Percentiles rank a stretch among this genome's conserved stretches.
These are phyloP conservation scores for Plectosphaerella sp. DNA, from an alignment of 2,329 filamentous ascomycete genomes.

Conservation along the genomic window DNA sequence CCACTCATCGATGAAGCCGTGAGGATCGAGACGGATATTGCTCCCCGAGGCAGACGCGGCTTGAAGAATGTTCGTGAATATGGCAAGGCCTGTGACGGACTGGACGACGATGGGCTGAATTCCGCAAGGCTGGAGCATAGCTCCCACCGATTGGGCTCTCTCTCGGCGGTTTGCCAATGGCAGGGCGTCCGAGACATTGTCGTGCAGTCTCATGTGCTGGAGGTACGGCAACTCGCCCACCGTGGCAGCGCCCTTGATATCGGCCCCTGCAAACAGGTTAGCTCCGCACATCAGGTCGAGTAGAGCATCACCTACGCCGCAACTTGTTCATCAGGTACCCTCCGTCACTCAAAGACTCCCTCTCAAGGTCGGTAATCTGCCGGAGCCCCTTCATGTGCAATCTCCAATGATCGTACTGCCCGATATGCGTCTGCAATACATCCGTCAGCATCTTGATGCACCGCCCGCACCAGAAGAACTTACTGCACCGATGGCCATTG, in stretches of 20 bases:
- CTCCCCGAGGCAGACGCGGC: constrained; percentile 11
- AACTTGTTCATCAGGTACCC: constrained; percentile 17
- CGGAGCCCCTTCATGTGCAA: constrained; percentile 29
- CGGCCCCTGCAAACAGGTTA: constrained; percentile 19
- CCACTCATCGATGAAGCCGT: constrained; percentile 25
- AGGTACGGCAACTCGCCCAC: constrained; percentile 25
- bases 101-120: constrained; percentile 16
- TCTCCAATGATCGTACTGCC: constrained; percentile 31
- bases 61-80: constrained; percentile 18
- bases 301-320: constrained; percentile 16
- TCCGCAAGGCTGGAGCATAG: constrained; percentile 16
- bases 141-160: constrained; percentile 9
- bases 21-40: constrained; percentile 17
- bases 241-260: constrained; percentile 27
- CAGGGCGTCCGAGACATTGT: constrained; percentile 17
- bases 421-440: constrained; percentile 20
- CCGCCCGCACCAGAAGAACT: neutral
- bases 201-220: constrained; percentile 19
- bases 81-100: constrained; percentile 18
- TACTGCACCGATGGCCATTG: constrained; percentile 23
- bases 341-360: constrained; percentile 14
- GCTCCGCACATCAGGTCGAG: neutral
- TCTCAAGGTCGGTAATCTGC: constrained; percentile 23
- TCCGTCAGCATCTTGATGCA: neutral
- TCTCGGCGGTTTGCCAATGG: constrained; percentile 9